Evolutionary conservation across 192 early-diverging fungal genomes (phyloP), one percentile per base, ranked within the genome.

Genomic region (Chytriomyces confervae): DNA sequence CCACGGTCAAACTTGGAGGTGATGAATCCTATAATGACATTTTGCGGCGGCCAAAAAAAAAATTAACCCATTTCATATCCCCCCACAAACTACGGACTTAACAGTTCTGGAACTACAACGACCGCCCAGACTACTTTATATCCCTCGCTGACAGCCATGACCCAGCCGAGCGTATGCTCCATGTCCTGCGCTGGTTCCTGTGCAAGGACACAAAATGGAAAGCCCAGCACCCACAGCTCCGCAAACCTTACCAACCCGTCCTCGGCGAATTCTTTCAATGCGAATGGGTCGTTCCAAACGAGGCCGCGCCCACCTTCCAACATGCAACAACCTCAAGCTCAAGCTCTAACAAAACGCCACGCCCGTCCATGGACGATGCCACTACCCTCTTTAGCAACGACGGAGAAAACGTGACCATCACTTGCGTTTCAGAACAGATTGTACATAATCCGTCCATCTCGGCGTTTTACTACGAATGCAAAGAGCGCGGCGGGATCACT

Each of bases 211-310:
- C 90, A 16, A 92, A 92, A 75, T 84, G 80, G 80, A 79, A 73
- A 44, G 66, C 47, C 71, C 24, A 73, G 74, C 92, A 91, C 93
- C 62, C 74, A n/a, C n/a, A 94, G 62, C 91, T 98, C 16, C 93
- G 94, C 75, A 98, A 98, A 79, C 95, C 97, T 5, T 98, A 95
- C 83, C 97, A 97, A 68, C 95, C 97, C 29, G 90, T 96, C 24
- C 87, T 98, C 45, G 95, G 96, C 61, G 97, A 98, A 81, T 86
- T 92, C 20, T 97, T 97, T 85, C 91, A 91, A n/a, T 95, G 94
- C 62, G 82, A 88, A 71, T 97, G 90, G 87, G 86, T 66, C 7
- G 74, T 81, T n/a, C 60, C 48, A 49, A 7, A 64, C 24, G 20
- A 24, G 13, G 13, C 63, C 11, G 66, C 5, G 0, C 75, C 53